Conservation (phyloP, 2,329 filamentous ascomycete species). For the Aspergillus piperis region DNA sequence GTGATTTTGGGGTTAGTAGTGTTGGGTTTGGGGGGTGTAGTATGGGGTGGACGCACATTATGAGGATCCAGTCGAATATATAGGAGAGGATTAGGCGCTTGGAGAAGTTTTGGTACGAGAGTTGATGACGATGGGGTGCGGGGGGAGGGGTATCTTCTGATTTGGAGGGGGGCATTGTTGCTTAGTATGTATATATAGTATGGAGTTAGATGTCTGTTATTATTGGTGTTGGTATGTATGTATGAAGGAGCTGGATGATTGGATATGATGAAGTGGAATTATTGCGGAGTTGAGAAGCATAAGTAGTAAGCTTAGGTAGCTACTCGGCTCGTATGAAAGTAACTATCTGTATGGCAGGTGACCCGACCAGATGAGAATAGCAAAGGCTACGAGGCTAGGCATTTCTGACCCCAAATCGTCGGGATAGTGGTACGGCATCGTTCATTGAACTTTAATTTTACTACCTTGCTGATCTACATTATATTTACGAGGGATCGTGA, state of each 20-base stretch:
- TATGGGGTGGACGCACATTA: conserved; percentile 47
- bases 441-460: not conserved
- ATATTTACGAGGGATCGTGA: not conserved
- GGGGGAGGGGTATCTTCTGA: not conserved
- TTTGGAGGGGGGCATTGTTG: not conserved
- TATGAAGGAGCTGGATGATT: too few relatives aligned
- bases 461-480: not conserved
- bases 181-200: not conserved
- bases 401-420: not conserved
- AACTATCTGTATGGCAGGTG: not conserved
- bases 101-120: conserved; percentile 33
- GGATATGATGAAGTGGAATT: too few relatives aligned
- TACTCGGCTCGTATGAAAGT: not conserved
- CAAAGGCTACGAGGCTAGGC: not conserved
- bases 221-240: too few relatives aligned
- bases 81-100: conserved; percentile 65
- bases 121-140: not conserved
- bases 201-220: not conserved
- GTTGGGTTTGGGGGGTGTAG: not conserved
- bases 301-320: too few relatives aligned
- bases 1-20: conserved; percentile 9
- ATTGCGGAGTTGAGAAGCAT: too few relatives aligned
- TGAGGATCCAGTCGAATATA: conserved; percentile 70
- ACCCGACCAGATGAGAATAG: not conserved
- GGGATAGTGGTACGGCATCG: not conserved